Evolutionary conservation across 371 early-diverging fungal genomes (phyloP).

Genomic region (Vairimorpha necatrix): DNA sequence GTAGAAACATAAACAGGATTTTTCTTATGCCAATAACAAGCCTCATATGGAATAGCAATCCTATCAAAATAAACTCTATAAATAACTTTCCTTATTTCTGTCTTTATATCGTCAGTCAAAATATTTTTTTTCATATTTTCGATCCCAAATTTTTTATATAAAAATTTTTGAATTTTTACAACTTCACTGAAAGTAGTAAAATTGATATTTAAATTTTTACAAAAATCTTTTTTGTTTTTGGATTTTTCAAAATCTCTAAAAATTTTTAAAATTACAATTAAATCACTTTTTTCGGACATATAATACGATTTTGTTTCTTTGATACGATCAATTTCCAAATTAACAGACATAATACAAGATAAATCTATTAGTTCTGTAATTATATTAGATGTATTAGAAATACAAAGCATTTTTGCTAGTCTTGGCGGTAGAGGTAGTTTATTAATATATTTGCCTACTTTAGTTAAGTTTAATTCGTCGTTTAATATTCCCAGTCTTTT

Average conservation of each 20-base stretch:
- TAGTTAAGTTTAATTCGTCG: conserved; percentile 80
- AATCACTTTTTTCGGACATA: conserved; percentile 35
- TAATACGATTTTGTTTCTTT: conserved; percentile 18
- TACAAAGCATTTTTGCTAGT: conserved; percentile 75
- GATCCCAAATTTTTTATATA: background rate
- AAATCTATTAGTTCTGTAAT: conserved; percentile 19
- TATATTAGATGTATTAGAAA: conserved; percentile 7
- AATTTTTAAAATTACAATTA: conserved; percentile 32
- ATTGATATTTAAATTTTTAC: conserved; percentile 1
- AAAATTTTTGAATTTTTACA: conserved; percentile 15
- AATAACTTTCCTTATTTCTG: conserved; percentile 33
- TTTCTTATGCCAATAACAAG: conserved; percentile 24
- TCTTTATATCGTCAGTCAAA: background rate
- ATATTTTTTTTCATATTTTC: background rate
- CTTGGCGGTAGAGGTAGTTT: conserved; percentile 93
- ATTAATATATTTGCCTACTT: conserved; percentile 89
- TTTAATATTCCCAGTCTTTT: conserved; percentile 89
- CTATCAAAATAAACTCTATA: conserved; percentile 33
- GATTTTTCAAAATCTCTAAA: conserved; percentile 19
- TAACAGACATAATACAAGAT: conserved; percentile 14
- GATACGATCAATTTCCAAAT: conserved; percentile 11
- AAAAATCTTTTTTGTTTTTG: conserved; percentile 22
- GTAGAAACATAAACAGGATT: conserved; percentile 14
- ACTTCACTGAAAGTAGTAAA: conserved; percentile 10
- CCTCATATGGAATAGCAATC: conserved; percentile 7